Evolutionary conservation across 2,329 filamentous ascomycete species (phyloP).

Genomic region (Trichophyton mentagrophytes): DNA sequence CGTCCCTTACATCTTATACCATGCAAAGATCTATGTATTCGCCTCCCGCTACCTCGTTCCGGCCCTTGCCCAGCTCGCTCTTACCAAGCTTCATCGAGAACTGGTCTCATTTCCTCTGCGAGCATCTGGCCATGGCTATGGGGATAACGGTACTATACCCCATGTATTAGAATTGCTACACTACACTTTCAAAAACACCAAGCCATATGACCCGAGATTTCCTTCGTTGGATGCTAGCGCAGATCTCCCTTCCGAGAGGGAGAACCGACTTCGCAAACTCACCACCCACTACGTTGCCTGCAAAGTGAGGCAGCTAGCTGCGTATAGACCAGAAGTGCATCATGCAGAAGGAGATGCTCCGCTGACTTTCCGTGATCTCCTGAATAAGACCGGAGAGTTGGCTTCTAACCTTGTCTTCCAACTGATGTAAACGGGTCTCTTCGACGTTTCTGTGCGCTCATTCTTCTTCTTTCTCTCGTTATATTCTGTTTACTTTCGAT

Average conservation of each 20-base stretch:
- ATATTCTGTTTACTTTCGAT: slow-evolving; percentile 8
- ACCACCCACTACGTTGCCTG: slow-evolving; percentile 31
- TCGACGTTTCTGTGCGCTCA: neutral
- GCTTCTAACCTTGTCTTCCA: slow-evolving; percentile 32
- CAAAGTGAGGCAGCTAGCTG: slow-evolving; percentile 28
- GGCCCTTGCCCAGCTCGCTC: slow-evolving; percentile 28
- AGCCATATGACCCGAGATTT: slow-evolving; percentile 27
- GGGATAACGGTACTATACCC: slow-evolving; percentile 18
- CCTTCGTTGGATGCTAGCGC: slow-evolving; percentile 22
- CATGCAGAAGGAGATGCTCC: neutral
- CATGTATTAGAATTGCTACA: slow-evolving; percentile 29
- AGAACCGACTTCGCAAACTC: slow-evolving; percentile 30
- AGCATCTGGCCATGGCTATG: slow-evolving; percentile 1
- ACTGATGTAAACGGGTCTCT: slow-evolving; percentile 23
- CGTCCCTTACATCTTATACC: slow-evolving; percentile 29
- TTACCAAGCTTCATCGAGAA: slow-evolving; percentile 29
- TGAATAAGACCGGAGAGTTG: slow-evolving; percentile 29
- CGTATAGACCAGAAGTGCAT: slow-evolving; percentile 16
- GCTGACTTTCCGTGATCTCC: slow-evolving; percentile 23
- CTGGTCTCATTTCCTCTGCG: slow-evolving; percentile 23
- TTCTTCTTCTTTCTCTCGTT: neutral
- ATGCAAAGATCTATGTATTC: slow-evolving; percentile 34
- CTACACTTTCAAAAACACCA: slow-evolving; percentile 30
- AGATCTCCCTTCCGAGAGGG: slow-evolving; percentile 18
- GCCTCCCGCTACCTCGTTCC: slow-evolving; percentile 32